Evolutionary conservation across 805 yeast genomes (phyloP).

Genomic region (Candida anglica): DNA sequence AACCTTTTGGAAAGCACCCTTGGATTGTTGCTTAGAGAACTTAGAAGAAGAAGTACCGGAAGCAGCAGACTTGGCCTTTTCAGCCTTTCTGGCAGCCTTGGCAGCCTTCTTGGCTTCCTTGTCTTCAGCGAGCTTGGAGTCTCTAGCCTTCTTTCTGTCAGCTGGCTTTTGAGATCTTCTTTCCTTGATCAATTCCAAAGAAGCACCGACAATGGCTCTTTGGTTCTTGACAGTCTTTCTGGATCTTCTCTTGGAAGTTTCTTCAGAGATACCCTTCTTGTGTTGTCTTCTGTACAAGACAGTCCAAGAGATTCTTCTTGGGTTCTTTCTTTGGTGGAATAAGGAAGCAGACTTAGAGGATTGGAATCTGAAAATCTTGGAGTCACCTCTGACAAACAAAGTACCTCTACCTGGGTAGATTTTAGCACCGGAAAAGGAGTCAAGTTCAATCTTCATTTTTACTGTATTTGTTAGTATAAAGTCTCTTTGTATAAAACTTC

Average conservation of each 20-base stretch:
- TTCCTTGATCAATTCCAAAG: conserved; percentile 96
- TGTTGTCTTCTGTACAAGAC: conserved; percentile 99
- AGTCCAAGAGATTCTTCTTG: conserved; percentile 99
- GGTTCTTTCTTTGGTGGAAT: conserved; percentile 99
- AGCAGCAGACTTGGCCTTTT: conserved; percentile 79
- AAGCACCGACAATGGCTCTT: conserved; percentile 99
- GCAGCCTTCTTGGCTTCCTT: conserved; percentile 88
- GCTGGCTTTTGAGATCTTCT: conserved; percentile 95
- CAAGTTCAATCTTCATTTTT: conserved; percentile 98
- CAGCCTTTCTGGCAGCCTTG: conserved; percentile 94
- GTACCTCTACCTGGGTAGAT: conserved; percentile 99
- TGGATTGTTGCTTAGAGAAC: conserved; percentile 93
- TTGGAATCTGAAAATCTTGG: conserved; percentile 99
- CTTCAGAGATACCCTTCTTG: conserved; percentile 99
- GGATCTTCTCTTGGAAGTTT: conserved; percentile 92
- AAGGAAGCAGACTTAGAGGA: conserved; percentile 95
- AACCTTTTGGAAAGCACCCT: conserved; percentile 98
- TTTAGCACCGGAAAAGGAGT: conserved; percentile 98
- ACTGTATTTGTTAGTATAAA: conserved; percentile 28
- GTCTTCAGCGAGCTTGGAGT: conserved; percentile 76
- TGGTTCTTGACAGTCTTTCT: conserved; percentile 98
- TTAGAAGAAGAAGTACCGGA: conserved; percentile 57
- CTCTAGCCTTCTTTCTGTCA: conserved; percentile 97
- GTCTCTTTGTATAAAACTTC: not conserved
- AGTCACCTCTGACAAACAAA: conserved; percentile 98